Base-by-base conservation (phyloP, 495 filamentous ascomycete species). In the Neurospora sp. region DNA sequence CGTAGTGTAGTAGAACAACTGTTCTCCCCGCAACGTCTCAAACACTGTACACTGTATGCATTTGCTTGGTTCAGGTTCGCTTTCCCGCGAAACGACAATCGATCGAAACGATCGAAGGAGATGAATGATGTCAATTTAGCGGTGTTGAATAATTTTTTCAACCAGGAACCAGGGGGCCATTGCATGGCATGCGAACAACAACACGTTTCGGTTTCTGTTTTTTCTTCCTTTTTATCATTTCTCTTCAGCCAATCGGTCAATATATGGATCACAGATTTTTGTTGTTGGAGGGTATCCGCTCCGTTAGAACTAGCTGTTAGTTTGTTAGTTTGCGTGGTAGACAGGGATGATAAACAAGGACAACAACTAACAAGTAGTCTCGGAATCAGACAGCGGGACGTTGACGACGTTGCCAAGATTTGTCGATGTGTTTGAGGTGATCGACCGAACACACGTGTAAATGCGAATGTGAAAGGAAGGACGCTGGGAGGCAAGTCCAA, bases 371-470 rank as follows among this genome's bases (percentile, higher is more conserved):
- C 47, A 6, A 27, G 20, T 53, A 53, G 47, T 53, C 47, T 22
- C 10, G 3, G 45, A 41, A 18, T 65, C 12, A 59, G 38, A 68
- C 70, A 65, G 10, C 10, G 10, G 68, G 39, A 65, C 68, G 65
- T 72, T 61, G 59, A 69, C 70, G 39, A 45, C 47, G 40, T 75
- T 71, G 71, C 74, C 75, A 73, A 73, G 72, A 31, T 71, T 69
- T 37, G 71, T 72, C 61, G 45, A 53, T 2, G 9, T 4, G 4
- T 53, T 22, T 10, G 47, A 27, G 4, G 9, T 7, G 45, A 53
- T 53, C 47, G 20, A 53, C 47, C 1, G 9, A 35, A 0, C 31
- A 35, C 31, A 27, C 47, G 47, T 53, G 45, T 53, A 27, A 27
- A 22, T 1, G 20, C 9, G 9, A 5, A 22, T 6, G n/a, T 9